Evolutionary conservation across 345 rosid genomes (phyloP).

Genomic region (Bruguiera sexangula): DNA sequence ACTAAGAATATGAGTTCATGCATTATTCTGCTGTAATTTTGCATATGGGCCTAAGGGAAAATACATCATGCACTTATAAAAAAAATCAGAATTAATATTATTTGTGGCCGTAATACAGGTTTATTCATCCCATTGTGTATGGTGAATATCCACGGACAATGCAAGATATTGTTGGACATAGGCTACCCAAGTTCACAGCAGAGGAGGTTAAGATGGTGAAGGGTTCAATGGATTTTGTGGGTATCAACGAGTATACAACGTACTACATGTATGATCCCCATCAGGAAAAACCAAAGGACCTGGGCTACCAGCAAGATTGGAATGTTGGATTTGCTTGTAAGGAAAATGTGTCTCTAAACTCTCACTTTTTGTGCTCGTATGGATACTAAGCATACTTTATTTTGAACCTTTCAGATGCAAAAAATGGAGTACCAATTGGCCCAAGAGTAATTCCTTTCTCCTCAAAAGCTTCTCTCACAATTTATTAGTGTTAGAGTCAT

Average conservation of each 20-base stretch:
- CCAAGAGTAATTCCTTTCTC: slow-evolving; percentile 45
- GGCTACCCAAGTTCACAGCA: slow-evolving; percentile 76
- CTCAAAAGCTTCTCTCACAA: no score
- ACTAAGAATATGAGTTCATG: no score
- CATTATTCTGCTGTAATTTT: no score
- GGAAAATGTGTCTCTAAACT: slow-evolving; percentile 15
- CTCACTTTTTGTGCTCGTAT: neutral
- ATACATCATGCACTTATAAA: no score
- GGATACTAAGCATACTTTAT: slow-evolving; percentile 7
- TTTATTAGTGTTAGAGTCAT: no score
- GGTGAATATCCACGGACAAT: slow-evolving; percentile 91
- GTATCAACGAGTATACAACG: slow-evolving; percentile 86
- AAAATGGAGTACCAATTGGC: slow-evolving; percentile 72
- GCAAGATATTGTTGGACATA: slow-evolving; percentile 63
- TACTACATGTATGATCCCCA: slow-evolving; percentile 65
- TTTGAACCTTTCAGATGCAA: slow-evolving; percentile 43
- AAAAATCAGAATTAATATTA: no score
- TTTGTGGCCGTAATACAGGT: slow-evolving; percentile 39
- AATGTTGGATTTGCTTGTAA: slow-evolving; percentile 73
- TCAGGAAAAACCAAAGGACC: slow-evolving; percentile 36
- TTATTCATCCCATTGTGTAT: slow-evolving; percentile 82
- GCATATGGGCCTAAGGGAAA: no score
- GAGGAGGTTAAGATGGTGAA: slow-evolving; percentile 80
- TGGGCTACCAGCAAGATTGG: slow-evolving; percentile 95
- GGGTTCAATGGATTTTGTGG: slow-evolving; percentile 86